phyloP scores from a whole-genome alignment of 805 yeast species.

The Clavispora carvajalis region DNA sequence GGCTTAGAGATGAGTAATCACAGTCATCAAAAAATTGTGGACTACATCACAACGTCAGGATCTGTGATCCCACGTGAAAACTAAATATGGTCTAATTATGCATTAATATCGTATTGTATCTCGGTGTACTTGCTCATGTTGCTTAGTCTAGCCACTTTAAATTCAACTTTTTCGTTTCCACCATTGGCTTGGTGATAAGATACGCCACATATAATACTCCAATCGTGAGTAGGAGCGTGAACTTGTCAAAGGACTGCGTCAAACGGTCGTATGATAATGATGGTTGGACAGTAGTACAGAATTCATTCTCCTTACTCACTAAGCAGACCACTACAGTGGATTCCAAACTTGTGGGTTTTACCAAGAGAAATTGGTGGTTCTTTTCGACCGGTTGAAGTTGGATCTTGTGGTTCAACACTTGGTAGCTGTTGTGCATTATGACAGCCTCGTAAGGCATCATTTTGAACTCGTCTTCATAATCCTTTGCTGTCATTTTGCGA shows the following conservation, averaged over 20 bases:
- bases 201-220: conserved; percentile 43
- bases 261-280: conserved; percentile 79
- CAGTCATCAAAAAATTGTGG: conserved; percentile 8
- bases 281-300: conserved; percentile 74
- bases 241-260: conserved; percentile 60
- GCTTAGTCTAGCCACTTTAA: conserved; percentile 43
- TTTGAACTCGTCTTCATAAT: conserved; percentile 52
- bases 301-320: conserved; percentile 56
- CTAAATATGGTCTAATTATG: not conserved
- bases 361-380: conserved; percentile 18
- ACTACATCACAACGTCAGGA: conserved; percentile 5
- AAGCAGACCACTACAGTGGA: conserved; percentile 72
- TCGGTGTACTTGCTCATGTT: not conserved
- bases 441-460: conserved; percentile 62
- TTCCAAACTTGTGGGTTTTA: conserved; percentile 61
- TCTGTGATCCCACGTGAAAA: conserved; percentile 5
- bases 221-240: conserved; percentile 58
- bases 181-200: conserved; percentile 52
- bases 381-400: conserved; percentile 17
- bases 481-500: conserved; percentile 45
- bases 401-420: conserved; percentile 34
- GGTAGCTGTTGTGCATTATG: conserved; percentile 31
- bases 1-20: conserved; percentile 21
- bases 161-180: conserved; percentile 47
- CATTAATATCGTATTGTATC: conserved; percentile 1